A percentile compares a stretch with the other conserved stretches of the same genome.
phyloP scores from a whole-genome alignment of 441 rosid species.

The Erodium trifolium region DNA sequence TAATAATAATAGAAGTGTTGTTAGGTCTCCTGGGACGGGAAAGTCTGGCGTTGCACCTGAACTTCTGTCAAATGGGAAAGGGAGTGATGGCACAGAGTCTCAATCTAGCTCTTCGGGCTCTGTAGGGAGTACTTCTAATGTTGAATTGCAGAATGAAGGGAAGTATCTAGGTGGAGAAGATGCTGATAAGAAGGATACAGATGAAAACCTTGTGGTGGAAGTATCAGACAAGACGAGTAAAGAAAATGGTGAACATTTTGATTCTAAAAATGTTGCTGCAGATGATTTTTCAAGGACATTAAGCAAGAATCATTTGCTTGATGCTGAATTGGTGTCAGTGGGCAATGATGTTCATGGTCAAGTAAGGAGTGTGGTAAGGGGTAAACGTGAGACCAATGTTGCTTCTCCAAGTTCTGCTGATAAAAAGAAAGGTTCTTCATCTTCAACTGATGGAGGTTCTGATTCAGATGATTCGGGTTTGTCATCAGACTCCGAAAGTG shows the following conservation, averaged over 20 bases:
- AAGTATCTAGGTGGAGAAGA: conserved; percentile 26
- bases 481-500: conserved; percentile 72
- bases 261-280: conserved; percentile 20
- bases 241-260: conserved; percentile 29
- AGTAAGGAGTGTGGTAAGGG: conserved; percentile 28
- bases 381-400: conserved; percentile 28
- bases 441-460: conserved; percentile 35
- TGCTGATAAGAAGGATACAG: conserved; percentile 24
- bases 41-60: conserved; percentile 18
- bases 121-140: conserved; percentile 33
- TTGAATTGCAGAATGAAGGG: conserved; percentile 33
- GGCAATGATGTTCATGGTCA: conserved; percentile 31
- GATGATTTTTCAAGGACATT: conserved; percentile 26
- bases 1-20: conserved; percentile 14
- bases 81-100: conserved; percentile 36
- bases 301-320: conserved; percentile 25
- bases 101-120: conserved; percentile 35
- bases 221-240: conserved; percentile 24
- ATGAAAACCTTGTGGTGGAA: conserved; percentile 15
- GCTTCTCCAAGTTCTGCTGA: conserved; percentile 35
- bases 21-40: conserved; percentile 20
- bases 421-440: conserved; percentile 31
- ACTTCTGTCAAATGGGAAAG: conserved; percentile 39
- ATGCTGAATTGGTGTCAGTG: conserved; percentile 20
- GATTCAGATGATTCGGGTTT: conserved; percentile 64